Evolutionary conservation across 2,329 filamentous ascomycete genomes (phyloP).

Genomic region (Colletotrichum trifolii): DNA sequence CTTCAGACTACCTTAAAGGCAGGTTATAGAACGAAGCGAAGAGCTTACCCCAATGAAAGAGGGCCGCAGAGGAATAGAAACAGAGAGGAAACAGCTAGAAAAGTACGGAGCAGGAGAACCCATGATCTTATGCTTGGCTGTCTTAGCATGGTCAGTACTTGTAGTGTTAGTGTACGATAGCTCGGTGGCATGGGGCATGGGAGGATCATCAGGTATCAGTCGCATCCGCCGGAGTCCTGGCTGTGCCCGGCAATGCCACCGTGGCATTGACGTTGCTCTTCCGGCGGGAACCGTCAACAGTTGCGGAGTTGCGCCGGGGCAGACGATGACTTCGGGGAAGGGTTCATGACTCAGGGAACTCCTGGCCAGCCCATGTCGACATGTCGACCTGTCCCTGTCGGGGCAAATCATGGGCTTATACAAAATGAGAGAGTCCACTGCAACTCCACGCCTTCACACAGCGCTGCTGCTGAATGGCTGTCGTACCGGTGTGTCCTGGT

Average conservation of each 20-base stretch:
- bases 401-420: conserved; percentile 16
- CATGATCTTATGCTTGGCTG: conserved; percentile 7
- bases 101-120: not conserved
- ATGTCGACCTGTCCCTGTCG: conserved; percentile 14
- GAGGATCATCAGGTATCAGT: conserved; percentile 2
- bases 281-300: conserved; percentile 4
- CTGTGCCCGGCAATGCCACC: conserved; percentile 22
- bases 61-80: not conserved
- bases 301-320: conserved; percentile 18
- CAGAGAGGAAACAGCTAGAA: not conserved
- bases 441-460: not conserved
- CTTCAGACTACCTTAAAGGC: not conserved
- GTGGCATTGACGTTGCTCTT: conserved; percentile 21
- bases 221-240: conserved; percentile 13
- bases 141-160: not conserved
- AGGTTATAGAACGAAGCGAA: not conserved
- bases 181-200: no score
- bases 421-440: conserved; percentile 12
- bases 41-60: not conserved
- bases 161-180: no score
- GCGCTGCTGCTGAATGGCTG: not conserved
- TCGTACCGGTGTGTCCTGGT: conserved; percentile 1
- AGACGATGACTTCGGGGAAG: conserved; percentile 2
- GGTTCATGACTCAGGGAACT: conserved; percentile 25
- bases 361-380: not conserved